Conservation (phyloP, 345 rosid genomes). For the Linum lewisii region DNA sequence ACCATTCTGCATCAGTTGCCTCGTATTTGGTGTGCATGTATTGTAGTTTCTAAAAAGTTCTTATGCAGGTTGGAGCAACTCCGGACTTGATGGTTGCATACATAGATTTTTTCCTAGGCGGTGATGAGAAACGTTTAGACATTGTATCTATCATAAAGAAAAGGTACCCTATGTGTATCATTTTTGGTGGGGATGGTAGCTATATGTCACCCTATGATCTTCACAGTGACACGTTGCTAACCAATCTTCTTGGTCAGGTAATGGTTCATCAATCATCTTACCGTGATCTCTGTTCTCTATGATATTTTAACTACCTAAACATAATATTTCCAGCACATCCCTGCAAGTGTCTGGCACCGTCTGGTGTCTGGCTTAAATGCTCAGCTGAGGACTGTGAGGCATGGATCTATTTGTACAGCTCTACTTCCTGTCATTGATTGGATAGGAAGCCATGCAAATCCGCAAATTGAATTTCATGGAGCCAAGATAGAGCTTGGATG, state of each 20-base stretch:
- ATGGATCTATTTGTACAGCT: slow-evolving; percentile 68
- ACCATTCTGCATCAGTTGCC: not conserved
- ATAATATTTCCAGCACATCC: slow-evolving; percentile 56
- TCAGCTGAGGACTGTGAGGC: slow-evolving; percentile 91
- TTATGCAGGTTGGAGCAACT: slow-evolving; percentile 82
- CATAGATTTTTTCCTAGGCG: slow-evolving; percentile 92
- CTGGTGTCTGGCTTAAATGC: slow-evolving; percentile 93
- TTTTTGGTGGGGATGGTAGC: slow-evolving; percentile 96
- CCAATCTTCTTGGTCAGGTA: slow-evolving; percentile 97
- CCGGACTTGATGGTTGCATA: slow-evolving; percentile 93
- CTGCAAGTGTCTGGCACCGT: slow-evolving; percentile 86
- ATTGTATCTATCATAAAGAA: slow-evolving; percentile 79
- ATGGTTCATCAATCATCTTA: not conserved
- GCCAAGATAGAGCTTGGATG: slow-evolving; percentile 84
- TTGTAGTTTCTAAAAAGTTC: not conserved
- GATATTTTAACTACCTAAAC: slow-evolving; percentile 9
- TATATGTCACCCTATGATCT: slow-evolving; percentile 94
- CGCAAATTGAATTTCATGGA: slow-evolving; percentile 86
- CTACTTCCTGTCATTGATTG: slow-evolving; percentile 74
- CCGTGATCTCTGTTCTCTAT: slow-evolving; percentile 5
- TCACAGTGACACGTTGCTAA: slow-evolving; percentile 62
- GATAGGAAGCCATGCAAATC: slow-evolving; percentile 82
- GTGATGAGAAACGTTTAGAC: slow-evolving; percentile 95
- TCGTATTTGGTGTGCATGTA: not conserved
- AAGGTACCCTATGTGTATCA: slow-evolving; percentile 91